Conservation (phyloP, 2,329 filamentous ascomycete species). For the Stromatinia cepivora region DNA sequence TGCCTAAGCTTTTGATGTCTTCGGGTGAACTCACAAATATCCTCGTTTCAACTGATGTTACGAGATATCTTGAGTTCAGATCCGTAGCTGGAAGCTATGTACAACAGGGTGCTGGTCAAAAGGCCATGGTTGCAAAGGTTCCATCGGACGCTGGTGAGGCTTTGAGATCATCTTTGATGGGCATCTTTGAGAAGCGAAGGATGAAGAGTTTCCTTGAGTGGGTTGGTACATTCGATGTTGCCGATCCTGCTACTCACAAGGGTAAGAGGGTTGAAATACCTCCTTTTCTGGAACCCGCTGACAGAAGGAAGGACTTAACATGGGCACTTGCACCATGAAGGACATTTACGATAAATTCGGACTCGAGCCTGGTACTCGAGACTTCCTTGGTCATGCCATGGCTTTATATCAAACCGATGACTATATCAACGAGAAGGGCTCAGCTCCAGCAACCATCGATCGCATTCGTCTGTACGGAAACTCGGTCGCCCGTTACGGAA, state of each 20-base stretch:
- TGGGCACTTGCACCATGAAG: conserved; percentile 83
- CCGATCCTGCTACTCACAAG: conserved; percentile 84
- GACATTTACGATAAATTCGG: conserved; percentile 99
- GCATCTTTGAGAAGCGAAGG: conserved; percentile 94
- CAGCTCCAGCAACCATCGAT: conserved; percentile 81
- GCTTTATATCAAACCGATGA: conserved; percentile 89
- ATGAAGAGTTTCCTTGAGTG: conserved; percentile 97
- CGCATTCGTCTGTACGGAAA: conserved; percentile 96
- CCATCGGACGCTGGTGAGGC: conserved; percentile 91
- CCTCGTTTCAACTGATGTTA: conserved; percentile 91
- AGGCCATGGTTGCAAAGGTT: conserved; percentile 94
- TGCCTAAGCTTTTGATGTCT: conserved; percentile 98
- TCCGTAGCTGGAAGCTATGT: conserved; percentile 96
- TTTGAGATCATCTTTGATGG: conserved; percentile 90
- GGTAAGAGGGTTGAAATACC: conserved; percentile 54
- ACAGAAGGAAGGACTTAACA: conserved; percentile 66
- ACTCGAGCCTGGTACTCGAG: conserved; percentile 82
- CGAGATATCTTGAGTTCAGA: conserved; percentile 86
- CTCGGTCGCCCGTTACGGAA: conserved; percentile 95
- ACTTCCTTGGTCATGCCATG: conserved; percentile 99
- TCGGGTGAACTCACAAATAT: conserved; percentile 99
- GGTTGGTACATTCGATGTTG: conserved; percentile 81
- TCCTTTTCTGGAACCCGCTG: conserved; percentile 31
- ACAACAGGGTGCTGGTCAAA: conserved; percentile 78
- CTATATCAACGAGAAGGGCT: conserved; percentile 73